phyloP scores from a whole-genome alignment of 108 stramenopile species.

The Cylindrotheca closterium region DNA sequence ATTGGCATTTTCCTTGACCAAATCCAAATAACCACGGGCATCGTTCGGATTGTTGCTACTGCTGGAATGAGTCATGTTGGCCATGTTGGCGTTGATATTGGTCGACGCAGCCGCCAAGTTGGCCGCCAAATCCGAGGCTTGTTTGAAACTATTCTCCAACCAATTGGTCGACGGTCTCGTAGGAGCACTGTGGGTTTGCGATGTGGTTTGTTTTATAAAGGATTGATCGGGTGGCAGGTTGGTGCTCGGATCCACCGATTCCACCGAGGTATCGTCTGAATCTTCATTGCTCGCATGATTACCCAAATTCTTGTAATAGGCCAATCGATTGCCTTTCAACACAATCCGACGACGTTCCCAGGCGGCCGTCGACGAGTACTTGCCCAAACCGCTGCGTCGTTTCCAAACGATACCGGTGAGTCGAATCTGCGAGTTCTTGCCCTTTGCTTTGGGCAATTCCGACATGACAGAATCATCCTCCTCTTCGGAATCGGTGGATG shows the following conservation, averaged over 20 bases:
- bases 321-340: constrained; percentile 39
- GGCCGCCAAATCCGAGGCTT: not conserved
- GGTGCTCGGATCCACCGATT: constrained; percentile 4
- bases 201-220: not conserved
- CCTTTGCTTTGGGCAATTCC: not conserved
- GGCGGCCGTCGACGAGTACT: constrained; percentile 48
- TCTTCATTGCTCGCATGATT: constrained; percentile 15
- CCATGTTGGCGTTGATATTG: not conserved
- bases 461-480: not conserved
- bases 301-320: constrained; percentile 48
- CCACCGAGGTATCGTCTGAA: constrained; percentile 8
- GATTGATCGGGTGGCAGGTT: not conserved
- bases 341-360: constrained; percentile 79
- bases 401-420: constrained; percentile 71
- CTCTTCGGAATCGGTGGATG: not conserved
- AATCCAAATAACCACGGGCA: constrained; percentile 72
- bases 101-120: not conserved
- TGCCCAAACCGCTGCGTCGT: constrained; percentile 71
- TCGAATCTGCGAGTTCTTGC: constrained; percentile 22
- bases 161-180: constrained; percentile 6
- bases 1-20: constrained; percentile 71
- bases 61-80: not conserved
- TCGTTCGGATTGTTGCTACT: too few relatives aligned
- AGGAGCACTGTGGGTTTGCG: not conserved
- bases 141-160: not conserved